phyloP scores from a whole-genome alignment of 1,139 yeast genomes.

The Suhomyces wounanorum region DNA sequence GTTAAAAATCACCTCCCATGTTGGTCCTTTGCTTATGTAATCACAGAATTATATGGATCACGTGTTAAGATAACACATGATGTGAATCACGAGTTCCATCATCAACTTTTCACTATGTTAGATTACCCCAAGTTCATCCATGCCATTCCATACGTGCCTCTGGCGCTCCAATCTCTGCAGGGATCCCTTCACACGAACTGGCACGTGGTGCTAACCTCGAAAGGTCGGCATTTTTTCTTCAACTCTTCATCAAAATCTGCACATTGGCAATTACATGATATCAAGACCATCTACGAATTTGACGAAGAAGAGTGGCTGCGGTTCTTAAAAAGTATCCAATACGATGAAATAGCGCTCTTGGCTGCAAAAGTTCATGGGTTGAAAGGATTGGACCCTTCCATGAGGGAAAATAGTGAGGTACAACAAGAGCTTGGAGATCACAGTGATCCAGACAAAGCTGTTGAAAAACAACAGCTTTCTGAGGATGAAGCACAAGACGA shows the following conservation, averaged over 20 bases:
- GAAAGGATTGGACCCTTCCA: conserved; percentile 7
- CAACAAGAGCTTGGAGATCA: not conserved
- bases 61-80: not conserved
- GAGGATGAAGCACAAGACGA: conserved; percentile 7
- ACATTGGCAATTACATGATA: conserved; percentile 39
- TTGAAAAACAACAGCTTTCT: not conserved
- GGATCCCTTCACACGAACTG: conserved; percentile 18
- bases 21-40: not conserved
- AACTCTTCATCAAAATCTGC: conserved; percentile 23
- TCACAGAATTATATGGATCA: too few relatives aligned
- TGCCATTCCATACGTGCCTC: conserved; percentile 20
- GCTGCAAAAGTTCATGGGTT: conserved; percentile 37
- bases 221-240: conserved; percentile 36
- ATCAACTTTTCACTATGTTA: not conserved
- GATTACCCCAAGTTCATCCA: conserved; percentile 21
- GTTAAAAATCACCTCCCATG: not conserved
- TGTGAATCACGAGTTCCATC: not conserved
- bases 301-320: conserved; percentile 19
- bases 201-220: conserved; percentile 34
- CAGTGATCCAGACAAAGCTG: not conserved
- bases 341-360: conserved; percentile 34
- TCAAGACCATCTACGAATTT: conserved; percentile 16
- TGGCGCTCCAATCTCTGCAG: not conserved
- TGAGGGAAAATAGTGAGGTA: not conserved
- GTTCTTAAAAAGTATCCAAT: conserved; percentile 26